phyloP scores from a whole-genome alignment of 2,329 filamentous ascomycete genomes.

The Clarireedia paspali region DNA sequence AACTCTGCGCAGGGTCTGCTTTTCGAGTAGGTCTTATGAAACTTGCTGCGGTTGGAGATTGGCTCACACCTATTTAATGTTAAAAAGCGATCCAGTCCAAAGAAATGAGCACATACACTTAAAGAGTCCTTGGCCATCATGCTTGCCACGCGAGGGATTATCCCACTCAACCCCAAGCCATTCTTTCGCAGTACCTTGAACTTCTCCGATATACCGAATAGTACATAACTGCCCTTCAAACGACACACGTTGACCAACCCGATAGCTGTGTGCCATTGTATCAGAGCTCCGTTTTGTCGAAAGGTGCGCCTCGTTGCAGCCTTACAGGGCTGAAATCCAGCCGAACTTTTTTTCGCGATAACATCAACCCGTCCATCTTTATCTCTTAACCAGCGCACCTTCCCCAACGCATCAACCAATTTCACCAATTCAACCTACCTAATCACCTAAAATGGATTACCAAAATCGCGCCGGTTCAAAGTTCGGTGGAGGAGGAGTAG shows the following conservation, averaged over 20 bases:
- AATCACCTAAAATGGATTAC: conserved; percentile 49
- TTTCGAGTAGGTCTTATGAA: conserved; percentile 76
- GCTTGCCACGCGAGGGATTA: conserved; percentile 76
- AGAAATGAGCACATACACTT: conserved; percentile 48
- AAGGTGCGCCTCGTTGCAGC: conserved; percentile 7
- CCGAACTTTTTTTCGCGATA: conserved; percentile 13
- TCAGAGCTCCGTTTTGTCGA: conserved; percentile 14
- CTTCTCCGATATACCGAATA: conserved; percentile 71
- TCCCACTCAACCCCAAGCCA: conserved; percentile 99
- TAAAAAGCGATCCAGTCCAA: neutral
- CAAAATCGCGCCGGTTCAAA: conserved; percentile 95
- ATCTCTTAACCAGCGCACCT: neutral
- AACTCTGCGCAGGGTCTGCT: conserved; percentile 60
- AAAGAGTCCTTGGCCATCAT: conserved; percentile 83
- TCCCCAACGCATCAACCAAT: neutral
- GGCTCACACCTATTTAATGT: conserved; percentile 43
- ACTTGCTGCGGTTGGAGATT: conserved; percentile 65
- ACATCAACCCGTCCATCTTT: neutral
- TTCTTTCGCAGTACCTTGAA: conserved; percentile 56
- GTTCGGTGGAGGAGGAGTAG: conserved; percentile 94
- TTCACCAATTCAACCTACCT: neutral
- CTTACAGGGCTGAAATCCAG: conserved; percentile 21
- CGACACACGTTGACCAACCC: conserved; percentile 69
- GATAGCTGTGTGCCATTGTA: conserved; percentile 22
- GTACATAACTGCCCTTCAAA: conserved; percentile 75